A percentile compares a stretch with the other conserved stretches of the same genome.
phyloP scores from a whole-genome alignment of 345 rosid genomes.

The Heritiera littoralis region DNA sequence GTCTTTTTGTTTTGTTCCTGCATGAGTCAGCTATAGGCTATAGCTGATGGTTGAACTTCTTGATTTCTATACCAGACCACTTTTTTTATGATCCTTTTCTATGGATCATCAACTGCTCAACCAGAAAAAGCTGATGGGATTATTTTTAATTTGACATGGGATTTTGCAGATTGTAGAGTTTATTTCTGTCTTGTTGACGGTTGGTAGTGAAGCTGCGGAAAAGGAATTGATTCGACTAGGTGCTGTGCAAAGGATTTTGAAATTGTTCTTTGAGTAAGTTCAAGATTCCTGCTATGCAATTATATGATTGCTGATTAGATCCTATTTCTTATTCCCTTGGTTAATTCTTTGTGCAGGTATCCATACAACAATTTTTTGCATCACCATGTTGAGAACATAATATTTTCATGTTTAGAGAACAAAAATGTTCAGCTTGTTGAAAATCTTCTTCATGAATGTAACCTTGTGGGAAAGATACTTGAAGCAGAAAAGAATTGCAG shows the following conservation, averaged over 20 bases:
- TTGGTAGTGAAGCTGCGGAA: constrained; percentile 84
- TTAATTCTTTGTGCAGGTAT: constrained; percentile 59
- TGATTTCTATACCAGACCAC: background rate
- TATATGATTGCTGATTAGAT: background rate
- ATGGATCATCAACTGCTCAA: background rate
- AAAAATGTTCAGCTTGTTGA: constrained; percentile 58
- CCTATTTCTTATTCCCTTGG: constrained; percentile 31
- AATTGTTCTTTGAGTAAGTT: constrained; percentile 86
- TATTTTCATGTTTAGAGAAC: constrained; percentile 83
- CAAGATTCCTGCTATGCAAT: constrained; percentile 16
- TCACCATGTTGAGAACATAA: constrained; percentile 81
- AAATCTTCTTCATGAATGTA: constrained; percentile 73
- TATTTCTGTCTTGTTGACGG: constrained; percentile 74
- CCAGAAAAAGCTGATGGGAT: background rate
- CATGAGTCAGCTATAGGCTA: constrained; percentile 9
- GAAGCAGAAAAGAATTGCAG: constrained; percentile 61
- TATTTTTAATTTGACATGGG: background rate
- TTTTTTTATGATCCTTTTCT: background rate
- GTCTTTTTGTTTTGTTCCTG: constrained; percentile 3
- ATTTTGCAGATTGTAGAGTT: constrained; percentile 86
- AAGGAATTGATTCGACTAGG: constrained; percentile 75
- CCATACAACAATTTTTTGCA: constrained; percentile 93
- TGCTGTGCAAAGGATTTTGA: constrained; percentile 66
- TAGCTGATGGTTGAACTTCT: constrained; percentile 21
- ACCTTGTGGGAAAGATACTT: constrained; percentile 71